phyloP scores from a whole-genome alignment of 176 grass and related monocot species.

The Avena eriantha region DNA sequence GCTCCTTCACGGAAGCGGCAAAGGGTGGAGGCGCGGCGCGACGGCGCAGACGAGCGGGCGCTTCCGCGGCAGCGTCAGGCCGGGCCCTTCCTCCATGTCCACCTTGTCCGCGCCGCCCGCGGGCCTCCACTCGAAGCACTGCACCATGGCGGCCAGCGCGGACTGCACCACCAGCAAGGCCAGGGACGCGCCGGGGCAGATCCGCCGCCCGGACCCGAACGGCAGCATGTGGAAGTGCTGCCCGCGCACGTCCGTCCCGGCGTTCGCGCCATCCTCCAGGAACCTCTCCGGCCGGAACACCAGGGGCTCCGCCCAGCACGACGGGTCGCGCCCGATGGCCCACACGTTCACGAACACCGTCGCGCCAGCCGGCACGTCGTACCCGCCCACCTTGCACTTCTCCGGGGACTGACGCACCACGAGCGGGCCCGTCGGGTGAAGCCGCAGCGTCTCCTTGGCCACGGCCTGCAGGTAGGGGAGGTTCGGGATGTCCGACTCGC shows the following conservation, averaged over 20 bases:
- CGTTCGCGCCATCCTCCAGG: not conserved
- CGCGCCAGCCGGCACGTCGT: slow-evolving; percentile 61
- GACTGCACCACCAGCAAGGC: slow-evolving; percentile 59
- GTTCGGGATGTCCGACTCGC: slow-evolving; percentile 56
- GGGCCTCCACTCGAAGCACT: slow-evolving; percentile 71
- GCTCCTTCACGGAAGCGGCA: not conserved
- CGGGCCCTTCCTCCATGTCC: slow-evolving; percentile 69
- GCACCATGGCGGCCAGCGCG: slow-evolving; percentile 60
- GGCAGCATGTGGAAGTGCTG: slow-evolving; percentile 79
- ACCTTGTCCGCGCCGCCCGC: slow-evolving; percentile 44
- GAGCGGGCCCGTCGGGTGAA: slow-evolving; percentile 65
- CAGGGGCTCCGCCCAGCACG: slow-evolving; percentile 48
- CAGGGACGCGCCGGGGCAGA: slow-evolving; percentile 70
- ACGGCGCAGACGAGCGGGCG: slow-evolving; percentile 46
- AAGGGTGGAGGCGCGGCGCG: slow-evolving; percentile 20
- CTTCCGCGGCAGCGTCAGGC: slow-evolving; percentile 52
- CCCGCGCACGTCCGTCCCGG: slow-evolving; percentile 57
- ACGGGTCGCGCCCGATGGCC: slow-evolving; percentile 65
- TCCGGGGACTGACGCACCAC: slow-evolving; percentile 45
- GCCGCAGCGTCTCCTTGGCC: slow-evolving; percentile 68
- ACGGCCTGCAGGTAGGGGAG: slow-evolving; percentile 74
- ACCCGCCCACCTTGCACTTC: slow-evolving; percentile 45
- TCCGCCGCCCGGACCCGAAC: slow-evolving; percentile 66
- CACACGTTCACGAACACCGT: slow-evolving; percentile 66
- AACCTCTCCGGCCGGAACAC: slow-evolving; percentile 75